These are phyloP conservation scores for Pleurotus ostreatus DNA, from an alignment of 768 basidiomycete species.

Conservation along the genomic window DNA sequence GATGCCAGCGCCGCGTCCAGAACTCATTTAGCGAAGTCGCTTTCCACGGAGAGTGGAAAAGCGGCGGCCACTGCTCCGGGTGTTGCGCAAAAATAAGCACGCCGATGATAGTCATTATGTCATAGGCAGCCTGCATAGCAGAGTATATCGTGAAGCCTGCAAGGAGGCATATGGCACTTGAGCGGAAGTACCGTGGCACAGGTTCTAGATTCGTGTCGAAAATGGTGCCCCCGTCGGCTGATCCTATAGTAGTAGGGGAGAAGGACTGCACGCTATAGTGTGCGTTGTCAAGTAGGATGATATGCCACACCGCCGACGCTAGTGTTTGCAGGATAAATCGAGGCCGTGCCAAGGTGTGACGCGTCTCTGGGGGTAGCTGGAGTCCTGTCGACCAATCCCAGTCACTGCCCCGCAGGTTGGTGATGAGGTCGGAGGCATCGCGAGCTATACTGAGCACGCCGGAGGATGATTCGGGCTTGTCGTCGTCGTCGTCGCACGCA, in stretches of 20 bases:
- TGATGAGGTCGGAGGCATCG: slow-evolving; percentile 47
- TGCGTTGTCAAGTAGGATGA: slow-evolving; percentile 39
- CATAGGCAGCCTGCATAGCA: slow-evolving; percentile 39
- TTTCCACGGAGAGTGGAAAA: slow-evolving; percentile 55
- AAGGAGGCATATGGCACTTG: slow-evolving; percentile 37
- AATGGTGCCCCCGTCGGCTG: slow-evolving; percentile 35
- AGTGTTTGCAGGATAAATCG: slow-evolving; percentile 34
- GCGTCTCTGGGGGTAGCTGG: slow-evolving; percentile 36
- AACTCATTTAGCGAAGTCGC: slow-evolving; percentile 57
- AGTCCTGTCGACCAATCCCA: slow-evolving; percentile 56
- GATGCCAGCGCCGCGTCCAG: slow-evolving; percentile 70
- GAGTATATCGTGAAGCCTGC: slow-evolving; percentile 41
- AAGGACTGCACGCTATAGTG: slow-evolving; percentile 46
- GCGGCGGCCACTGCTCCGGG: slow-evolving; percentile 57
- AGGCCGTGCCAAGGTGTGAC: slow-evolving; percentile 28
- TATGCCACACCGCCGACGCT: slow-evolving; percentile 25
- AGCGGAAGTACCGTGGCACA: slow-evolving; percentile 34
- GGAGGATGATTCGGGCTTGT: slow-evolving; percentile 5
- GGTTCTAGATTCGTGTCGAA: slow-evolving; percentile 35
- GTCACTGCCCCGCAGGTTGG: slow-evolving; percentile 52
- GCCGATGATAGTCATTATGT: slow-evolving; percentile 37
- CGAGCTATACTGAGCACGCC: slow-evolving; percentile 11
- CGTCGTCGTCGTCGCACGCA: background rate
- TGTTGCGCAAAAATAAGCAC: slow-evolving; percentile 43
- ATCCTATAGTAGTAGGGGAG: slow-evolving; percentile 36